phyloP scores from a whole-genome alignment of 306 rosid genomes.

The Alnus rubra region DNA sequence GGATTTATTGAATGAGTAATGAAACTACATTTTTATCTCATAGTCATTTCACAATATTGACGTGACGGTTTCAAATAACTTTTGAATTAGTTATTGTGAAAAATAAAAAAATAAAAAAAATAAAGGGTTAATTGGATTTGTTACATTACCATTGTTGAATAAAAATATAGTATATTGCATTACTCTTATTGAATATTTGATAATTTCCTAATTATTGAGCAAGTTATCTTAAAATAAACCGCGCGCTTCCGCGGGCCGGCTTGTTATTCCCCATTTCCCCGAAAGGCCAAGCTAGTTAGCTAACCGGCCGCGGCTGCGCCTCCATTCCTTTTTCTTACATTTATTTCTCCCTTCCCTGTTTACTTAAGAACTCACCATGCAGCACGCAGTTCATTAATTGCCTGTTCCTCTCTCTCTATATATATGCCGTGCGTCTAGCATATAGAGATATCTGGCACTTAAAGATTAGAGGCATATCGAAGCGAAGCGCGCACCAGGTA shows the following conservation, averaged over 20 bases:
- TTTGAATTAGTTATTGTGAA: too few relatives aligned
- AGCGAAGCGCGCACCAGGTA: background rate
- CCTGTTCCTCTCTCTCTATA: background rate
- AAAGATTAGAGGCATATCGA: background rate
- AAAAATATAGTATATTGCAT: too few relatives aligned
- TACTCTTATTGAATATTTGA: too few relatives aligned
- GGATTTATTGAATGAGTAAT: too few relatives aligned
- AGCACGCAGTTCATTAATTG: background rate
- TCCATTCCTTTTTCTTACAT: background rate
- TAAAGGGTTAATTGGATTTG: too few relatives aligned
- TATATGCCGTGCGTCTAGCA: background rate
- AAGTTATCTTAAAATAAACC: background rate
- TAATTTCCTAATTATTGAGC: background rate
- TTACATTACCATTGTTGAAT: too few relatives aligned
- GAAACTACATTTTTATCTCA: too few relatives aligned
- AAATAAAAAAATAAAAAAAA: too few relatives aligned
- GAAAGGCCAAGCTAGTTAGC: background rate
- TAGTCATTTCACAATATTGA: too few relatives aligned
- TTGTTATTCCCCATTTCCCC: background rate
- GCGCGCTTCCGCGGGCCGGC: background rate
- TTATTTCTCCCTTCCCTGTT: too few relatives aligned
- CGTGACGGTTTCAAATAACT: too few relatives aligned
- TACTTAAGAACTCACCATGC: too few relatives aligned
- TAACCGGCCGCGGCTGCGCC: background rate
- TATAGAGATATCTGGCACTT: background rate